Percentiles rank a stretch among this genome's conserved stretches.
Conservation (phyloP, 352 stramenopile species). For the Blastocystis sp. region DNA sequence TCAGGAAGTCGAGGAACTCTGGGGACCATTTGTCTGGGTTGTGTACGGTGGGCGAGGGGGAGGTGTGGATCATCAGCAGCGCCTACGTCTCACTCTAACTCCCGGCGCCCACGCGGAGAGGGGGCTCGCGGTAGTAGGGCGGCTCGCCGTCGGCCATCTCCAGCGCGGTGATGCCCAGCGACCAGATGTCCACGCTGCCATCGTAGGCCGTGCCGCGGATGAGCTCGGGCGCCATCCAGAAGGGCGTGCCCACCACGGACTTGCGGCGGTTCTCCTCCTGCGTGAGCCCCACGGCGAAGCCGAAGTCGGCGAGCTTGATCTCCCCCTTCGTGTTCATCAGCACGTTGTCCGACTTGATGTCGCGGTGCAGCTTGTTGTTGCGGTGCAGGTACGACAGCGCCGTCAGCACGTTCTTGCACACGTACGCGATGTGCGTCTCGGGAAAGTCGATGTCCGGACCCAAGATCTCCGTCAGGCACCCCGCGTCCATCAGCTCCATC, state of each 20-base stretch:
- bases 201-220: conserved; percentile 87
- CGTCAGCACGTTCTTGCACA: conserved; percentile 72
- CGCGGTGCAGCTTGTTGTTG: conserved; percentile 76
- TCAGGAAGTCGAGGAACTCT: conserved; percentile 81
- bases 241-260: conserved; percentile 85
- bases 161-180: conserved; percentile 83
- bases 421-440: conserved; percentile 76
- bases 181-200: conserved; percentile 85
- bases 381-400: conserved; percentile 76
- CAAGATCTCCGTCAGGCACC: conserved; percentile 82
- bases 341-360: conserved; percentile 79
- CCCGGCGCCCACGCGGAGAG: conserved; percentile 77
- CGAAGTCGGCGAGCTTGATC: conserved; percentile 77
- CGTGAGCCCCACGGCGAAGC: conserved; percentile 76
- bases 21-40: conserved; percentile 78
- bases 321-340: conserved; percentile 73
- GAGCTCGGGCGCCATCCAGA: conserved; percentile 90
- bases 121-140: conserved; percentile 84
- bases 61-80: conserved; percentile 78
- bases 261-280: conserved; percentile 74
- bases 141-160: conserved; percentile 86
- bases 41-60: conserved; percentile 79
- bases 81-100: conserved; percentile 67
- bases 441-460: conserved; percentile 75
- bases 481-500: conserved; percentile 88